A percentile compares a stretch with the other conserved stretches of the same genome.
Conservation (phyloP, 495 filamentous ascomycete species). For the Arthonia radiata region DNA sequence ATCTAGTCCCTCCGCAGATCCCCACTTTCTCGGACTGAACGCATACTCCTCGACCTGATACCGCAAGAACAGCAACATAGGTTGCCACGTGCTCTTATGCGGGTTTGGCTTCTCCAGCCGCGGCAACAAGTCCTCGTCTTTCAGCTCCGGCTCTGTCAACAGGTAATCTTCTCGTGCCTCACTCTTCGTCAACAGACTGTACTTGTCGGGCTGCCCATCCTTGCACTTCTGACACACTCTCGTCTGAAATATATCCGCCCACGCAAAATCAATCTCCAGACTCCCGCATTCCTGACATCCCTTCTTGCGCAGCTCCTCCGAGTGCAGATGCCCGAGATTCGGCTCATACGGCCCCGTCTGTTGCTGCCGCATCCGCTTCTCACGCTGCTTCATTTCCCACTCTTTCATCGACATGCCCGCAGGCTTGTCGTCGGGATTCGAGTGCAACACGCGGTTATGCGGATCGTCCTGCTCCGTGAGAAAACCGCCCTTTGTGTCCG, state of each 20-base stretch:
- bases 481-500: slow-evolving; percentile 90
- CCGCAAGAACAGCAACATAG: slow-evolving; percentile 92
- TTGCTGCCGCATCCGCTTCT: slow-evolving; percentile 39
- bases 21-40: slow-evolving; percentile 63
- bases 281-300: slow-evolving; percentile 60
- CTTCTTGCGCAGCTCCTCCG: slow-evolving; percentile 32
- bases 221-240: slow-evolving; percentile 56
- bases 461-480: slow-evolving; percentile 73
- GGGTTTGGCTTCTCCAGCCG: slow-evolving; percentile 79
- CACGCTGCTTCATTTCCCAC: slow-evolving; percentile 64
- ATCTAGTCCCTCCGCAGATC: slow-evolving; percentile 58
- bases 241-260: slow-evolving; percentile 57
- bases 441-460: slow-evolving; percentile 50
- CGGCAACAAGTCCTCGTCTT: slow-evolving; percentile 63
- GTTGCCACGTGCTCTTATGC: slow-evolving; percentile 85
- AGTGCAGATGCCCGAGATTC: slow-evolving; percentile 36
- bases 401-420: slow-evolving; percentile 75
- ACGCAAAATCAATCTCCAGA: slow-evolving; percentile 82
- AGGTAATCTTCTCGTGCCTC: slow-evolving; percentile 90
- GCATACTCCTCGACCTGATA: slow-evolving; percentile 89
- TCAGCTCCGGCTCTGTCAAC: slow-evolving; percentile 74
- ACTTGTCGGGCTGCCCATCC: slow-evolving; percentile 72
- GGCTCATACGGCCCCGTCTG: slow-evolving; percentile 74
- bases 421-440: slow-evolving; percentile 40
- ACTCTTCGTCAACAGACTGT: slow-evolving; percentile 85